Evolutionary conservation across 2,329 filamentous ascomycete species (phyloP), one percentile per base, ranked within the genome.

Genomic region (Metarhizium rileyi): DNA sequence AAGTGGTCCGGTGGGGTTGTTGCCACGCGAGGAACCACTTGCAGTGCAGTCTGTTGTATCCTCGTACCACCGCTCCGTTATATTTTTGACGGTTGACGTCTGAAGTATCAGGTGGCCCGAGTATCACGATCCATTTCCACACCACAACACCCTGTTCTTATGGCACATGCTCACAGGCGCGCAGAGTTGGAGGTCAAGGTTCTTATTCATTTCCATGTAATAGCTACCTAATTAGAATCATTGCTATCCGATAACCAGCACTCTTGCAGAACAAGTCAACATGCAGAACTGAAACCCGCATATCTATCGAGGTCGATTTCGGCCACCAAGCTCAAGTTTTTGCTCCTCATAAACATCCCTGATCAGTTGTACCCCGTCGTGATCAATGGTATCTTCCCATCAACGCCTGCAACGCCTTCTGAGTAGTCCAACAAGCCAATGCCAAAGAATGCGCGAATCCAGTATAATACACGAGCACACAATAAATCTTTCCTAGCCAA

Each of bases 321-420:
- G 20, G 20, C 14, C 38, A 16, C 30, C 49, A 48, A 23, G 27
- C 43, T 43, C 46, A 41, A 28, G 23, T 53, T 55, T 46, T 56
- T 50, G n/a, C 38, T 25, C 38, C 28, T 44, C 40, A 27, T 49
- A 44, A 16, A 27, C 28, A 41, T 50, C 58, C 55, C 53, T 54
- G 26, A 47, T 47, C 48, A 51, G 48, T 47, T 51, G 55, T 53
- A 51, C 41, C 50, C 53, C 55, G 55, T 58, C 57, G 59, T 56
- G 58, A 58, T 57, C 59, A 61, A 59, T 68, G 65, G 66, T 68
- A 68, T 68, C 63, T 67, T 36, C 64, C 59, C 57, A 40, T 36
- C 58, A 67, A 68, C 65, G 64, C 66, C 65, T 53, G 52, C 61
- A 67, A 67, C 65, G 59, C 65, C 66, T 42, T 50, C 48, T 57